Evolutionary conservation across 2,329 filamentous ascomycete genomes (phyloP), one percentile per base, ranked within the genome.

Genomic region (Stylonectria norvegica): DNA sequence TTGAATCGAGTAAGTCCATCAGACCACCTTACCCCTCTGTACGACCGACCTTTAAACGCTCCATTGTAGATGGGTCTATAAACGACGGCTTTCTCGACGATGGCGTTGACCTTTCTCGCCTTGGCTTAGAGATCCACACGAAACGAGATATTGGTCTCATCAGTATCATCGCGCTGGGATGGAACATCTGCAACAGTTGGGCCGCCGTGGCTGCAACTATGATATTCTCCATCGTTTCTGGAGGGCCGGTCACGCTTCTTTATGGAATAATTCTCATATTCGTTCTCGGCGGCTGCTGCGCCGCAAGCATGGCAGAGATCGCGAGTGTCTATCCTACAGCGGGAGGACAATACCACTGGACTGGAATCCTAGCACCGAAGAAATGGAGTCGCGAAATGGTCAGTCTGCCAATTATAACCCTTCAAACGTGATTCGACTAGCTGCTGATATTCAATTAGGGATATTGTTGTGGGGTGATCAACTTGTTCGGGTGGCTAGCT

Each of bases 301-400:
- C 42, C 8, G 42, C 38, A 20, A 45, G 38, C 31, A 42, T 45
- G 42, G 42, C 42, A 3, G 42, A 45, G 30, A 34, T 45, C 11
- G 38, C 38, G 4, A 45, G 42, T 9, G 38, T 36, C 32, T 45
- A 45, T 35, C 42, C 42, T 38, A 45, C 38, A 42, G 42, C 42
- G 3, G 42, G 42, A 15, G 65, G 64, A 3, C 64, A 67, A 33
- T 67, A 66, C 38, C 62, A 67, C 18, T 66, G 61, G 57, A 59
- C 61, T 1, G 56, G 52, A 11, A 59, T 64, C 5, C 42, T 60
- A 14, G 50, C 55, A 4, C 56, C 58, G 20, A 55, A 45, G 22
- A 43, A 36, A 28, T 48, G 43, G 39, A 52, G 48, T 32, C 27
- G 43, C n/a, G 36, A 40, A 3, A 7, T 43, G 40, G 32, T 52